Evolutionary conservation across 306 rosid genomes (phyloP).

Genomic region (Cucumis melo): DNA sequence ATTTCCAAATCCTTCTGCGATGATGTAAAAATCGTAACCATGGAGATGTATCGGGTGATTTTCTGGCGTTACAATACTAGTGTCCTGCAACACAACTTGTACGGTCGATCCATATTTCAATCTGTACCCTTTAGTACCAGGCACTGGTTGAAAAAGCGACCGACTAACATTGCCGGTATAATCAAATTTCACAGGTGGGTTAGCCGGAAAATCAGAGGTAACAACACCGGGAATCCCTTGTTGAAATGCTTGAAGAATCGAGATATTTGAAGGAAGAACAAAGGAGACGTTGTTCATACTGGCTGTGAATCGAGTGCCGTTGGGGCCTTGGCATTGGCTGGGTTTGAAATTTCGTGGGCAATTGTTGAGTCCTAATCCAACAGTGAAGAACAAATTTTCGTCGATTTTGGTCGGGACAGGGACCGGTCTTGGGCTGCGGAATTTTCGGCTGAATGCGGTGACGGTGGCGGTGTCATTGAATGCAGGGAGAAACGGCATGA

Average conservation of each 20-base stretch:
- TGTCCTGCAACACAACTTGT: slow-evolving; percentile 74
- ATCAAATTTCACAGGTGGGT: slow-evolving; percentile 47
- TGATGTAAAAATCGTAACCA: slow-evolving; percentile 74
- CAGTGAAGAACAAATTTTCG: slow-evolving; percentile 54
- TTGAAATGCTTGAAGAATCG: slow-evolving; percentile 64
- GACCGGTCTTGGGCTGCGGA: slow-evolving; percentile 40
- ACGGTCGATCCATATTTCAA: slow-evolving; percentile 66
- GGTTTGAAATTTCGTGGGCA: slow-evolving; percentile 37
- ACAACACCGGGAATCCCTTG: slow-evolving; percentile 48
- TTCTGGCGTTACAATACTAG: slow-evolving; percentile 62
- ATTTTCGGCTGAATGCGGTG: slow-evolving; percentile 46
- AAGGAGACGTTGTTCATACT: slow-evolving; percentile 83
- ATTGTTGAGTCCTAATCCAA: slow-evolving; percentile 61
- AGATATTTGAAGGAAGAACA: slow-evolving; percentile 43
- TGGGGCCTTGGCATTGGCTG: slow-evolving; percentile 62
- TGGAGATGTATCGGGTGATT: slow-evolving; percentile 90
- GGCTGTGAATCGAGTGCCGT: slow-evolving; percentile 75
- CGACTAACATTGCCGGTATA: slow-evolving; percentile 83
- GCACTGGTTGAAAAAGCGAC: slow-evolving; percentile 59
- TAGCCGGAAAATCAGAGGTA: slow-evolving; percentile 66
- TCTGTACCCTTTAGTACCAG: slow-evolving; percentile 47
- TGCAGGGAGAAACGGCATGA: slow-evolving; percentile 57
- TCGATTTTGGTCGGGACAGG: slow-evolving; percentile 61
- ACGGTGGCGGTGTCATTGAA: slow-evolving; percentile 70
- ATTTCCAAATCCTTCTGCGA: slow-evolving; percentile 85